phyloP scores from a whole-genome alignment of 345 rosid genomes.

The Iberis pinnata region DNA sequence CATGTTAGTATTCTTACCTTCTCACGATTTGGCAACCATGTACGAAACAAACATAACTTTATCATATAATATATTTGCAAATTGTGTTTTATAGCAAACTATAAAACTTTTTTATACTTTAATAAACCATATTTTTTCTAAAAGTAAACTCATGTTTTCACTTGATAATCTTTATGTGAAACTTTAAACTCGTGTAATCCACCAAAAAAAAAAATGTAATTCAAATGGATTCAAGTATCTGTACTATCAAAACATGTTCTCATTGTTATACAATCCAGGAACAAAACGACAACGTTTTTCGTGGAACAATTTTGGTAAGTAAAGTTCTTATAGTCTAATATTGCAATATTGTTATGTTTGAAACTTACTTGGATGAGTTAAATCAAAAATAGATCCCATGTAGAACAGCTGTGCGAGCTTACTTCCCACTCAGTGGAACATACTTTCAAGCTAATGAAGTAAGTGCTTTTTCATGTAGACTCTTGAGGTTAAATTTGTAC shows the following conservation, averaged over 20 bases:
- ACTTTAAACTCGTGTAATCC: conserved; percentile 23
- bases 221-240: conserved; percentile 28
- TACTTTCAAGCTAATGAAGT: conserved; percentile 79
- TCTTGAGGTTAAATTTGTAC: background rate
- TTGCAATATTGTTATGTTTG: background rate
- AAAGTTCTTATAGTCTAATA: background rate
- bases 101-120: no score
- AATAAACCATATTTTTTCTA: no score
- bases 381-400: conserved; percentile 52
- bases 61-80: no score
- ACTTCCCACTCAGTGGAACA: conserved; percentile 73
- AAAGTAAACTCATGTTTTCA: no score
- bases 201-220: conserved; percentile 31
- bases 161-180: conserved; percentile 39
- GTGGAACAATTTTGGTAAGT: conserved; percentile 61
- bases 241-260: conserved; percentile 33
- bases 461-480: background rate
- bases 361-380: background rate
- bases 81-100: no score
- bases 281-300: conserved; percentile 20
- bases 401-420: conserved; percentile 43
- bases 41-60: conserved; percentile 15
- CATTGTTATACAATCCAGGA: conserved; percentile 31
- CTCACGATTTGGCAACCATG: conserved; percentile 62
- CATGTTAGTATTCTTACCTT: no score